Conservation (phyloP, 768 basidiomycete species). For the Leccinum longicurvipes region DNA sequence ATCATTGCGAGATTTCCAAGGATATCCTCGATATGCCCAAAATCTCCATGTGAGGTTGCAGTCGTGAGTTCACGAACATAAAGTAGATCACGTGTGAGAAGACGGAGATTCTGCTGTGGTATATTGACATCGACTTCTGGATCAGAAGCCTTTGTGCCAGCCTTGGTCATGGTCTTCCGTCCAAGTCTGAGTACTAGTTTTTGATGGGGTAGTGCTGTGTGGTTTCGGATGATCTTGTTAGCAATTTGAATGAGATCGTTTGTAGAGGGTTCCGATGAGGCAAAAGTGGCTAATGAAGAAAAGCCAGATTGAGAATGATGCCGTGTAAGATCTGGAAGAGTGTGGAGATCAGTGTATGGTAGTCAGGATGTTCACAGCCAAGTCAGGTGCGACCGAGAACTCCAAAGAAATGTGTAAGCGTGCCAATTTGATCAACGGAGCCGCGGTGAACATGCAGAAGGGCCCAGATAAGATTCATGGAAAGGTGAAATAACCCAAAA, state of each 20-base stretch:
- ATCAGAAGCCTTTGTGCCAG: no score
- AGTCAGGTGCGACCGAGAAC: conserved; percentile 27
- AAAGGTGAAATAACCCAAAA: conserved; percentile 31
- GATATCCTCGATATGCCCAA: conserved; percentile 30
- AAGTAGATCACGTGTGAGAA: conserved; percentile 31
- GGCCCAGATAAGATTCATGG: conserved; percentile 29
- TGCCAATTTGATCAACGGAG: not conserved
- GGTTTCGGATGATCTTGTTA: conserved; percentile 18
- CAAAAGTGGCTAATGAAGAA: conserved; percentile 10
- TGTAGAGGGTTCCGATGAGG: conserved; percentile 22
- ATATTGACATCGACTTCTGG: conserved; percentile 10
- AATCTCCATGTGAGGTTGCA: conserved; percentile 31
- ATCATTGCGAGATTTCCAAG: conserved; percentile 15
- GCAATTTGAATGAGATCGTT: conserved; percentile 17
- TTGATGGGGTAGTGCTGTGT: conserved; percentile 1
- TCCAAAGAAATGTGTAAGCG: not conserved
- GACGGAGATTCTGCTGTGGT: conserved; percentile 21
- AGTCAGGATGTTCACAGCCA: conserved; percentile 33
- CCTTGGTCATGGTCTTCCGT: not conserved
- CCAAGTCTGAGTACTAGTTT: not conserved
- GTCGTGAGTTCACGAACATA: conserved; percentile 27
- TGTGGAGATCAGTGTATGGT: conserved; percentile 25
- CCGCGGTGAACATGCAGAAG: conserved; percentile 2
- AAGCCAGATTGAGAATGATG: conserved; percentile 30
- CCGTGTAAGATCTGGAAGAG: conserved; percentile 33